phyloP scores from a whole-genome alignment of 2,329 filamentous ascomycete genomes.

The Fusarium nygamai region DNA sequence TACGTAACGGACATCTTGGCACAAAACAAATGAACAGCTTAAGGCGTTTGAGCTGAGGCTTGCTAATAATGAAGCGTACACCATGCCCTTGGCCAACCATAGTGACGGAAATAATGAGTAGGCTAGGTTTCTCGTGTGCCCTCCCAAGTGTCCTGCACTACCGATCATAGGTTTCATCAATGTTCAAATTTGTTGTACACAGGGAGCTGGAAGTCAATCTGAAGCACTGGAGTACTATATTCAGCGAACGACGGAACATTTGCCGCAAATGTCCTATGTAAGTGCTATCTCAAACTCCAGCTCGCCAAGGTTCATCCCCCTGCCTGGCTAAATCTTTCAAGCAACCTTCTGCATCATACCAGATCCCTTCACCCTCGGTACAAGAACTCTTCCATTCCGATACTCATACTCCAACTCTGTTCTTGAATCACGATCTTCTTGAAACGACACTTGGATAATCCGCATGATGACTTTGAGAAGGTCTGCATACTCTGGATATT shows the following conservation, averaged over 20 bases:
- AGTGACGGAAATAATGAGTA: background rate
- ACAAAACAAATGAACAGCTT: fast-evolving
- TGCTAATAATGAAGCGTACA: background rate
- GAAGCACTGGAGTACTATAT: background rate
- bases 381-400: background rate
- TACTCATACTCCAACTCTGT: slow-evolving; percentile 25
- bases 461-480: slow-evolving; percentile 3
- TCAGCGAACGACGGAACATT: background rate
- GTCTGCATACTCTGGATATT: background rate
- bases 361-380: background rate
- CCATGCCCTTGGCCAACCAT: background rate
- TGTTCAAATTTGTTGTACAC: too few species aligned
- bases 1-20: background rate
- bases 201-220: background rate
- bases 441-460: slow-evolving; percentile 2
- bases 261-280: background rate
- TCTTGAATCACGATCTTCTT: background rate
- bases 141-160: background rate
- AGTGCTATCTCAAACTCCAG: background rate
- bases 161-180: too few species aligned
- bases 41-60: background rate
- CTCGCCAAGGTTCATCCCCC: background rate
- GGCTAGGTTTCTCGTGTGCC: background rate
- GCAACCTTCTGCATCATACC: background rate
- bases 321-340: fast-evolving